A percentile compares a stretch with the other conserved stretches of the same genome.
These are phyloP conservation scores for Balamuthia mandrillaris DNA, from an alignment of 208 protist species.

Conservation along the genomic window DNA sequence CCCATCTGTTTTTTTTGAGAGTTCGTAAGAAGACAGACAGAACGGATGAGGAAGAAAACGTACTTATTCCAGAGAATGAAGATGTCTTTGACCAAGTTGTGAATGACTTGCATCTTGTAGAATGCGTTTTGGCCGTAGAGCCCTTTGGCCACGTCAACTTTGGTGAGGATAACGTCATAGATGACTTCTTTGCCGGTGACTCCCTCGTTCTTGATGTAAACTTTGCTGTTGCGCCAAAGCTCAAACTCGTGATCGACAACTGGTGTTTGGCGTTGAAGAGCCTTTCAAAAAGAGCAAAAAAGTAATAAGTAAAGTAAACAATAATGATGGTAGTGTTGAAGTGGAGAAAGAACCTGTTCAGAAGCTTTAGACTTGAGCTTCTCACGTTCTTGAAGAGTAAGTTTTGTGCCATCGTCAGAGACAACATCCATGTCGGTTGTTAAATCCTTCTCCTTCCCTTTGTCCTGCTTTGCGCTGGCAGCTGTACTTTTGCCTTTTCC, in stretches of 20 bases:
- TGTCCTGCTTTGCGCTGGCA: no score
- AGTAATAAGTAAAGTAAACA: no score
- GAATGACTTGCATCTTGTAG: constrained; percentile 49
- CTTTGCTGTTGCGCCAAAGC: neutral
- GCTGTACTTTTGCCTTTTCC: no score
- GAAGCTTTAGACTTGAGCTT: no score
- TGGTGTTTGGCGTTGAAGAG: neutral
- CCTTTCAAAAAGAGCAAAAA: no score
- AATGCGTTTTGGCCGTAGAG: constrained; percentile 46
- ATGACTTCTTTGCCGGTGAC: no score
- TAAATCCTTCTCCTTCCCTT: no score
- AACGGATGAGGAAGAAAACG: neutral
- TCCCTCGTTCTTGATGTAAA: neutral
- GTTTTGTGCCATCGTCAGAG: no score
- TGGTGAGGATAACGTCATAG: constrained; percentile 48
- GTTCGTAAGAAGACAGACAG: neutral
- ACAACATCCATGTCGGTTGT: no score
- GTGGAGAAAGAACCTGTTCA: no score
- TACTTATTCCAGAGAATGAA: constrained; percentile 39
- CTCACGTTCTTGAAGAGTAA: no score
- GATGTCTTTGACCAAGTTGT: constrained; percentile 16
- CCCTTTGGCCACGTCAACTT: constrained; percentile 41
- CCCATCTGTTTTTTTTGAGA: constrained; percentile 28
- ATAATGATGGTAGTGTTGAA: no score
- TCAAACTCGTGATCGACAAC: neutral